Base-by-base conservation (phyloP, 2,329 filamentous ascomycete genomes). In the Plectosphaerella cucumerina region DNA sequence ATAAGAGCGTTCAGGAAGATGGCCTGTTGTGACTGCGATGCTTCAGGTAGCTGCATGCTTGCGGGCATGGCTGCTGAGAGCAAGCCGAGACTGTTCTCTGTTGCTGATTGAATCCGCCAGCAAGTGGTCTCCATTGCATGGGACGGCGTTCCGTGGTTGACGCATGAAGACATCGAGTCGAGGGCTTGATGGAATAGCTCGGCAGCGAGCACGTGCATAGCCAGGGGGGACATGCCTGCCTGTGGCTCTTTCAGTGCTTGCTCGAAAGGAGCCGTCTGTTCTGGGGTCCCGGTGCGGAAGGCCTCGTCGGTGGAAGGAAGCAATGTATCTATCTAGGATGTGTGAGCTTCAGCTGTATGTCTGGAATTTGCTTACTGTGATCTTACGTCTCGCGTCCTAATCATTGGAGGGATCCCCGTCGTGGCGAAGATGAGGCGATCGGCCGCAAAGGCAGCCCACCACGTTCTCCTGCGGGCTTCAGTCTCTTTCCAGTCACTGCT, bases 1-100 rank as follows among this genome's bases (percentile, higher is more conserved):
- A 87, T 79, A 59, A 78, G 80, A 78, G 87, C 84, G 58, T 87
- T 87, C 57, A 81, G 70, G 61, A 87, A 87, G 2, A 87, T 74
- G 21, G 82, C 75, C 52, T 86, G 87, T 1, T 81, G 72, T 59
- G 86, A 75, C 44, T 72, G 68, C 39, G 85, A 68, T 1, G 80
- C 81, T 20, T 67, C 65, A 2, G 84, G 82, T 37, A 87, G 66
- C 47, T 83, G 76, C 37, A 88, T 68, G 53, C 77, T 69, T 44
- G 76, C 76, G 0, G 85, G 84, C 14, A 87, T 68, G 1, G 77
- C 75, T 23, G 87, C 68, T 3, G 80, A 74, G 10, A 80, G 82
- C 51, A 82, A 81, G 22, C 83, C 72, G 6, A 89, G 68, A 42
- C 83, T 76, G 53, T 81, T 81, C 60, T 87, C 2, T 72, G 67